A percentile compares a stretch with the other conserved stretches of the same genome.
phyloP scores from a whole-genome alignment of 345 rosid species.

The Luvunga scandens region DNA sequence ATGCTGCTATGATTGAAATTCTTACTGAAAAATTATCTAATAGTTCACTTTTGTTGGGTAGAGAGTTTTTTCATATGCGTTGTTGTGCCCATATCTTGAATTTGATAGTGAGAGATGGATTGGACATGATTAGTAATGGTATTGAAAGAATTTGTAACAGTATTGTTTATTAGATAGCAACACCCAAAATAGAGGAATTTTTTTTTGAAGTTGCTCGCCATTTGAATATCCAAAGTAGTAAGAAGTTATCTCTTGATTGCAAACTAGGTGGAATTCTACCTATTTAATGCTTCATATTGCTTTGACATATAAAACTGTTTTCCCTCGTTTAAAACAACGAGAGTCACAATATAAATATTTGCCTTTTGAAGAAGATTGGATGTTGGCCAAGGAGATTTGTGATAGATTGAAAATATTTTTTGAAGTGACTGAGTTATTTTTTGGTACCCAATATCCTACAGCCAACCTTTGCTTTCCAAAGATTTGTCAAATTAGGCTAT shows the following conservation, averaged over 20 bases:
- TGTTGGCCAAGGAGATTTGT: not conserved
- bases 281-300: not conserved
- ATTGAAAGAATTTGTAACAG: not conserved
- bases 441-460: not conserved
- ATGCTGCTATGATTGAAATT: too few relatives aligned
- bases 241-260: not conserved
- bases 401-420: not conserved
- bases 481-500: not conserved
- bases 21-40: too few relatives aligned
- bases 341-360: not conserved
- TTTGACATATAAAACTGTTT: not conserved
- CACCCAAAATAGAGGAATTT: not conserved
- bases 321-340: not conserved
- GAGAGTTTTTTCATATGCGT: too few relatives aligned
- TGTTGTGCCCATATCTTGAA: too few relatives aligned
- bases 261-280: too few relatives aligned
- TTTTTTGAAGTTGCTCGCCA: not conserved
- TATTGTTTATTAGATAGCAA: not conserved
- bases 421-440: not conserved
- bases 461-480: not conserved
- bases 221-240: too few relatives aligned
- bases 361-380: not conserved
- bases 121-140: not conserved
- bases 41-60: too few relatives aligned
- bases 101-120: too few relatives aligned